Evolutionary conservation across 2,329 filamentous ascomycete genomes (phyloP).

Genomic region (Claviceps sorghi): DNA sequence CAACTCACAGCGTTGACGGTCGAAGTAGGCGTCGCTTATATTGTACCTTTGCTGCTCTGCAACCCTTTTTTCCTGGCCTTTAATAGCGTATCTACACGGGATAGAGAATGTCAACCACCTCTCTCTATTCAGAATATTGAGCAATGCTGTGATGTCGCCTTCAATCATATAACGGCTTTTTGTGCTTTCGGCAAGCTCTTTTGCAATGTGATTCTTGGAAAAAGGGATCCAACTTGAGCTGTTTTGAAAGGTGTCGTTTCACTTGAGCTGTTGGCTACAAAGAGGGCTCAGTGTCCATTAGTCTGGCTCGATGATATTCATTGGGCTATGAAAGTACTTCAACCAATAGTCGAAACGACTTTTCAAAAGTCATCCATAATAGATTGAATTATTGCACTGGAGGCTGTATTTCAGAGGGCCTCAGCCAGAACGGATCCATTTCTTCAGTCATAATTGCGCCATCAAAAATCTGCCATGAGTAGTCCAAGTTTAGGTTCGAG

Average conservation of each 20-base stretch:
- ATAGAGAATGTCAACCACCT: too few species aligned
- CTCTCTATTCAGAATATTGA: too few species aligned
- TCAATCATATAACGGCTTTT: background rate
- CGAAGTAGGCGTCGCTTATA: background rate
- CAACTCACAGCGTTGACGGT: background rate
- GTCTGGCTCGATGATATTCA: background rate
- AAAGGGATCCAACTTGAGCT: background rate
- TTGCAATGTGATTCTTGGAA: background rate
- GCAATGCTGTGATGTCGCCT: too few species aligned
- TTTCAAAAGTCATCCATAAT: background rate
- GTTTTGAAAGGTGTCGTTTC: background rate
- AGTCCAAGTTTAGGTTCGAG: conserved; percentile 6
- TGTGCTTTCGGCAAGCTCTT: background rate
- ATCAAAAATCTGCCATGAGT: conserved; percentile 11
- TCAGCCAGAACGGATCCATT: conserved; percentile 2
- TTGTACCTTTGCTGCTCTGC: background rate
- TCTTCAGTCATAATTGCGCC: conserved; percentile 5
- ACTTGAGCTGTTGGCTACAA: background rate
- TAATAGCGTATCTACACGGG: too few species aligned
- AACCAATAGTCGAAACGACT: background rate
- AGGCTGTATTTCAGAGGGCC: background rate
- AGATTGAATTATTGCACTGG: background rate
- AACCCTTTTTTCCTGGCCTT: background rate
- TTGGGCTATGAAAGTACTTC: too few species aligned
- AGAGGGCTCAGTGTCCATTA: background rate